Percentiles rank a stretch among this genome's conserved stretches.
These are phyloP conservation scores for Vitis labrusca DNA, from an alignment of 164 flowering plant species.

Conservation along the genomic window DNA sequence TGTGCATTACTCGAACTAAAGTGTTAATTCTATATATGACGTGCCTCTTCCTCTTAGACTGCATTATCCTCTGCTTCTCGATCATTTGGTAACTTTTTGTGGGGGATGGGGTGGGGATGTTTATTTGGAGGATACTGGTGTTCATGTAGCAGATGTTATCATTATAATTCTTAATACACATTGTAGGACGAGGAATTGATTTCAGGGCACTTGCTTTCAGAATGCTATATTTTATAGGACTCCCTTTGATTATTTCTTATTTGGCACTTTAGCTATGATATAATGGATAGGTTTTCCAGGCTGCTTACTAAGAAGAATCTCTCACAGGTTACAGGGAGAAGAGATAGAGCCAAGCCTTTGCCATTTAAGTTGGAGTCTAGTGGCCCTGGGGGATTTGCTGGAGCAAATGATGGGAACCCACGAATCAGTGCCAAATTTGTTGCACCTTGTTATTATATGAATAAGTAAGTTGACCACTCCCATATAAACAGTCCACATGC, in stretches of 20 bases:
- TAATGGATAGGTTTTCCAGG: not conserved
- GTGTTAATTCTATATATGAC: too few relatives aligned
- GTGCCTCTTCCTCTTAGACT: too few relatives aligned
- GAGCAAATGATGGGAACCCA: conserved; percentile 87
- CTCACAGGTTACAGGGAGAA: conserved; percentile 93
- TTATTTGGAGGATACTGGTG: not conserved
- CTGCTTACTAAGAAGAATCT: not conserved
- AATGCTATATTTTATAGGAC: not conserved
- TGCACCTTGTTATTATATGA: conserved; percentile 89
- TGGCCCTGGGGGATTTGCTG: conserved; percentile 90
- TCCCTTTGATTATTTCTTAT: not conserved
- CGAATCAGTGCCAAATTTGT: conserved; percentile 72
- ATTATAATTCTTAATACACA: not conserved
- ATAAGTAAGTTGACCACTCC: conserved; percentile 52
- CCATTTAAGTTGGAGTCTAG: conserved; percentile 80
- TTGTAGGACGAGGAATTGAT: not conserved
- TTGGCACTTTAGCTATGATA: not conserved
- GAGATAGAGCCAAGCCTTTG: conserved; percentile 95
- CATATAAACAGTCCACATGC: not conserved
- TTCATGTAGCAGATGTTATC: not conserved
- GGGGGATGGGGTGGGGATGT: not conserved
- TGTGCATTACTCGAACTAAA: too few relatives aligned
- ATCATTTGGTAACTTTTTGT: too few relatives aligned
- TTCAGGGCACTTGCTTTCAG: not conserved
- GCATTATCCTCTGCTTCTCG: too few relatives aligned